Percentiles rank a stretch among this genome's conserved stretches.
Evolutionary conservation across 2,329 filamentous ascomycete genomes (phyloP).

Genomic region (Beauveria caledonica): DNA sequence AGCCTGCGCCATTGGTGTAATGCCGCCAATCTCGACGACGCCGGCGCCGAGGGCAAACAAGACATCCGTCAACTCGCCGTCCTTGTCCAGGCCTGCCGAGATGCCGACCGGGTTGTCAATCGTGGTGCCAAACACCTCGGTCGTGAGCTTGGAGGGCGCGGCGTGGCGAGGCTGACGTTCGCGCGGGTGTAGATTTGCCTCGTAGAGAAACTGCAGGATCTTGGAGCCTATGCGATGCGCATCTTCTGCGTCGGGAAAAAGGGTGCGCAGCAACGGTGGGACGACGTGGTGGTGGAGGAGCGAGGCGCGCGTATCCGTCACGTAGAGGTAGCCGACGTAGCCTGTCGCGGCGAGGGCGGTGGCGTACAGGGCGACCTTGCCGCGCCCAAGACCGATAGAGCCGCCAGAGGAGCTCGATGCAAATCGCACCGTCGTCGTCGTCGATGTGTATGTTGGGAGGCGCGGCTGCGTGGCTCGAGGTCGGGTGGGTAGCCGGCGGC

Average conservation of each 20-base stretch:
- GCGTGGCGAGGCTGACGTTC: conserved; percentile 53
- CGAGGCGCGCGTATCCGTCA: conserved; percentile 66
- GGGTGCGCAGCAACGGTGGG: conserved; percentile 54
- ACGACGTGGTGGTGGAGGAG: conserved; percentile 56
- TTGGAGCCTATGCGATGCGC: conserved; percentile 77
- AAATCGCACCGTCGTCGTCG: conserved; percentile 4
- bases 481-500: conserved; percentile 2
- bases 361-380: conserved; percentile 32
- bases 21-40: conserved; percentile 86
- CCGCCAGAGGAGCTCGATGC: conserved; percentile 21
- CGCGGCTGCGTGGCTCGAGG: neutral
- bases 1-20: conserved; percentile 76
- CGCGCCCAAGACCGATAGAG: conserved; percentile 21
- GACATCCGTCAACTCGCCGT: conserved; percentile 78
- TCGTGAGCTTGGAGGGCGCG: conserved; percentile 24
- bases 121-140: conserved; percentile 63
- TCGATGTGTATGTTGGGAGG: neutral
- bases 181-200: conserved; percentile 68
- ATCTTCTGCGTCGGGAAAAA: conserved; percentile 75
- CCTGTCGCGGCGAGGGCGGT: conserved; percentile 33
- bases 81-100: conserved; percentile 92
- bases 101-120: conserved; percentile 86
- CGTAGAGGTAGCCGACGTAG: conserved; percentile 53
- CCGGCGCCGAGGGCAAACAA: conserved; percentile 79
- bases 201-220: conserved; percentile 63